These are phyloP conservation scores for Saccharum spontaneum DNA, from an alignment of 176 grass and related monocot species.

Conservation along the genomic window DNA sequence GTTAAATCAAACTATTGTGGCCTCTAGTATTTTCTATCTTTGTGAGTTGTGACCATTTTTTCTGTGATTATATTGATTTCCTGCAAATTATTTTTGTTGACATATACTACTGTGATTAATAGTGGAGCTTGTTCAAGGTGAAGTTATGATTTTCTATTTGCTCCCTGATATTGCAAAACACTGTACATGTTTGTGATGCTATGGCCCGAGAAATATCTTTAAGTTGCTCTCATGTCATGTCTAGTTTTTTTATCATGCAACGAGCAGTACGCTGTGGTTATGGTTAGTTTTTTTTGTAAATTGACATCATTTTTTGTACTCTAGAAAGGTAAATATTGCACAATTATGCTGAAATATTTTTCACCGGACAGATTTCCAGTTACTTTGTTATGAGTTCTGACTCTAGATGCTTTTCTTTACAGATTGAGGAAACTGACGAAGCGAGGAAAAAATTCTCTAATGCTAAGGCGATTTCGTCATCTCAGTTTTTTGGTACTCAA, in stretches of 20 bases:
- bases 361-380: background rate
- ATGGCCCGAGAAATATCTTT: background rate
- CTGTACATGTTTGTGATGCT: background rate
- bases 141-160: background rate
- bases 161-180: background rate
- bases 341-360: background rate
- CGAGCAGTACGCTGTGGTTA: background rate
- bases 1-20: background rate
- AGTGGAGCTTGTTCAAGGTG: background rate
- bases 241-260: background rate
- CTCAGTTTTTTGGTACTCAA: constrained; percentile 69
- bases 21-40: background rate
- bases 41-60: background rate
- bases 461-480: constrained; percentile 79
- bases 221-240: background rate
- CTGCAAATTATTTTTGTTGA: background rate
- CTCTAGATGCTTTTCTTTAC: background rate
- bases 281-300: background rate
- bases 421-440: constrained; percentile 70
- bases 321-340: background rate
- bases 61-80: background rate
- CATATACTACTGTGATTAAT: background rate
- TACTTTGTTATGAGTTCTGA: background rate
- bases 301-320: background rate
- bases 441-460: constrained; percentile 89